phyloP scores from a whole-genome alignment of 2,329 filamentous ascomycete genomes.

The Ophiocordyceps sinensis region DNA sequence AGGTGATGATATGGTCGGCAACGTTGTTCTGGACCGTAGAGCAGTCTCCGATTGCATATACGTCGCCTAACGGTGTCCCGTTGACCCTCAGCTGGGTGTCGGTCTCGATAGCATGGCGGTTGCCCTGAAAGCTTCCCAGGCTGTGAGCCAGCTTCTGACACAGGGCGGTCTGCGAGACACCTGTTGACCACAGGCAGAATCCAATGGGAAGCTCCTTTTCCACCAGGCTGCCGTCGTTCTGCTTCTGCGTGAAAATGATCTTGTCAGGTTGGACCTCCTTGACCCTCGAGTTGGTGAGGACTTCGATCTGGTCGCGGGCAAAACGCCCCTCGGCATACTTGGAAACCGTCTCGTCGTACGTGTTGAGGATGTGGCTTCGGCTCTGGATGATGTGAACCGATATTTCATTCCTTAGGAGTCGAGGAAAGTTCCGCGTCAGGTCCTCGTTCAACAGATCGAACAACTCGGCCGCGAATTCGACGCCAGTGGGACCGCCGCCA shows the following conservation, averaged over 20 bases:
- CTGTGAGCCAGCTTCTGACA: conserved; percentile 64
- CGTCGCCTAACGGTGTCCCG: conserved; percentile 80
- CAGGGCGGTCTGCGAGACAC: conserved; percentile 75
- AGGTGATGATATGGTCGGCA: conserved; percentile 77
- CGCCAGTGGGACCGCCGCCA: conserved; percentile 88
- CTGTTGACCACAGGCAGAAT: conserved; percentile 96
- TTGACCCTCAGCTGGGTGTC: conserved; percentile 83
- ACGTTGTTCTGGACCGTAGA: conserved; percentile 96
- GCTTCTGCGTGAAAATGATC: conserved; percentile 79
- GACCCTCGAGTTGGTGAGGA: conserved; percentile 85
- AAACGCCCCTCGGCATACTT: conserved; percentile 86
- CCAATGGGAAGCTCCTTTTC: conserved; percentile 90
- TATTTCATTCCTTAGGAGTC: conserved; percentile 88
- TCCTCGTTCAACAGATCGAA: conserved; percentile 97
- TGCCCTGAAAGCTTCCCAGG: conserved; percentile 64
- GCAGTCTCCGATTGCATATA: conserved; percentile 95
- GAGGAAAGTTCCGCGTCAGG: conserved; percentile 67
- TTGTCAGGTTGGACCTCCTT: conserved; percentile 73
- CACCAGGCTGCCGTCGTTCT: conserved; percentile 55
- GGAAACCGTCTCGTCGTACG: conserved; percentile 89
- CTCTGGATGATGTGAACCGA: conserved; percentile 96
- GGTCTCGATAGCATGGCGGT: conserved; percentile 84
- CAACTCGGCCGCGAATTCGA: conserved; percentile 93
- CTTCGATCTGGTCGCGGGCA: conserved; percentile 76
- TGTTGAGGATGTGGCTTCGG: conserved; percentile 89